Evolutionary conservation across 208 protist species (phyloP).

Genomic region (Crithidia brevicula): DNA sequence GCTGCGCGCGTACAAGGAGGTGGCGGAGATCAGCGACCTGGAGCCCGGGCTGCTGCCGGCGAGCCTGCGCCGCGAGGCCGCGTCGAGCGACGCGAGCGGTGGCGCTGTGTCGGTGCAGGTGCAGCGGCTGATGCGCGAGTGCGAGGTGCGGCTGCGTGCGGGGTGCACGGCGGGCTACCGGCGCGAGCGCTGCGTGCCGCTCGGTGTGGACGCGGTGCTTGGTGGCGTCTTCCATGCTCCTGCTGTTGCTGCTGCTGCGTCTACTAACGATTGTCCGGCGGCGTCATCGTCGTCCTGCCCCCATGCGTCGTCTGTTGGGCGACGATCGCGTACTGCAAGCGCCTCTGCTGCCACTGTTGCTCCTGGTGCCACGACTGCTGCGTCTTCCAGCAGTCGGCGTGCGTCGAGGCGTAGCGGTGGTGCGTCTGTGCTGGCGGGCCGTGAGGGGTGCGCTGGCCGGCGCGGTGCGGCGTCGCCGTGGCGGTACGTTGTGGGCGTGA

Average conservation of each 20-base stretch:
- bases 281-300: not conserved
- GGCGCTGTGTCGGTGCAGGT: conserved; percentile 26
- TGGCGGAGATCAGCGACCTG: conserved; percentile 28
- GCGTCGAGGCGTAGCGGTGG: too few species aligned
- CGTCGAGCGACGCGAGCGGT: conserved; percentile 2
- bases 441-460: too few species aligned
- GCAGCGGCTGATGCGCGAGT: conserved; percentile 26
- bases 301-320: not conserved
- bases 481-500: conserved; percentile 12
- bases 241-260: not conserved
- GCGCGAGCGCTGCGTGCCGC: not conserved
- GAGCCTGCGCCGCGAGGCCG: conserved; percentile 27
- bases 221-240: not conserved
- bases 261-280: not conserved
- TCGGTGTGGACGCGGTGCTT: conserved; percentile 18
- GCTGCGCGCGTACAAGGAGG: conserved; percentile 32
- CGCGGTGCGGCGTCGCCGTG: not conserved
- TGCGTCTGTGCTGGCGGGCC: too few species aligned
- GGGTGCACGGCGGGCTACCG: conserved; percentile 1
- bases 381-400: too few species aligned
- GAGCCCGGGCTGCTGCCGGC: conserved; percentile 23
- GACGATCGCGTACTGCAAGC: too few species aligned
- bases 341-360: too few species aligned
- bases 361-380: too few species aligned
- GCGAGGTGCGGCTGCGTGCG: conserved; percentile 14